Percentiles rank a stretch among this genome's conserved stretches.
phyloP scores from a whole-genome alignment of 257 asterid genomes.

The Leptodermis oblonga region DNA sequence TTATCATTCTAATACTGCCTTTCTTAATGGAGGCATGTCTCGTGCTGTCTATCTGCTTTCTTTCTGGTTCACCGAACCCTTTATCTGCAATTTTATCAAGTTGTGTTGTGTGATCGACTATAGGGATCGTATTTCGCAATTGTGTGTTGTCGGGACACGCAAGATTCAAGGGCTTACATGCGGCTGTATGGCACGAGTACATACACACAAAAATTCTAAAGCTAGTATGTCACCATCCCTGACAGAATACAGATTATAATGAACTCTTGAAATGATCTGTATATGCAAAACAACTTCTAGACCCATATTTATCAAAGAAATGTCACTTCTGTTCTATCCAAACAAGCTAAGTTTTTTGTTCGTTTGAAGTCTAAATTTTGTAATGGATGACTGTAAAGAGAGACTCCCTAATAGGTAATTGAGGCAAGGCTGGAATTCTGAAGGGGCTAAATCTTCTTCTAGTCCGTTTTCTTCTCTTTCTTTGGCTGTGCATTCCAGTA shows the following conservation, averaged over 20 bases:
- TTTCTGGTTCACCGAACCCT: background rate
- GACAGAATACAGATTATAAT: background rate
- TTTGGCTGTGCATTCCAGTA: slow-evolving; percentile 56
- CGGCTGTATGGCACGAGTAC: too few relatives aligned
- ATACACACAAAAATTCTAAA: background rate
- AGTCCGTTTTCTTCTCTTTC: slow-evolving; percentile 77
- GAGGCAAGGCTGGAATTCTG: background rate
- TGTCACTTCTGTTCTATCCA: background rate
- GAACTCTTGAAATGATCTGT: background rate
- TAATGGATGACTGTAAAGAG: background rate
- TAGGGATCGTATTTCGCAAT: too few relatives aligned
- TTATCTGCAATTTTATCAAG: too few relatives aligned
- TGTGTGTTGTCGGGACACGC: too few relatives aligned
- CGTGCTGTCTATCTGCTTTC: background rate
- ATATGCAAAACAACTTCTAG: background rate
- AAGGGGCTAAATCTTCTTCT: slow-evolving; percentile 17
- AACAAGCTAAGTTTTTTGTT: background rate
- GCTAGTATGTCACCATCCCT: background rate
- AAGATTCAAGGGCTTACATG: too few relatives aligned
- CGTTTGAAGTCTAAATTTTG: background rate
- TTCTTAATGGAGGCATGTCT: background rate
- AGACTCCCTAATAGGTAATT: slow-evolving; percentile 1
- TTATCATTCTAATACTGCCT: too few relatives aligned
- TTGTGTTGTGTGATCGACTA: too few relatives aligned
- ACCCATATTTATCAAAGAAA: background rate